Evolutionary conservation across 257 asterid genomes (phyloP).

Genomic region (Ilex aquifolium): DNA sequence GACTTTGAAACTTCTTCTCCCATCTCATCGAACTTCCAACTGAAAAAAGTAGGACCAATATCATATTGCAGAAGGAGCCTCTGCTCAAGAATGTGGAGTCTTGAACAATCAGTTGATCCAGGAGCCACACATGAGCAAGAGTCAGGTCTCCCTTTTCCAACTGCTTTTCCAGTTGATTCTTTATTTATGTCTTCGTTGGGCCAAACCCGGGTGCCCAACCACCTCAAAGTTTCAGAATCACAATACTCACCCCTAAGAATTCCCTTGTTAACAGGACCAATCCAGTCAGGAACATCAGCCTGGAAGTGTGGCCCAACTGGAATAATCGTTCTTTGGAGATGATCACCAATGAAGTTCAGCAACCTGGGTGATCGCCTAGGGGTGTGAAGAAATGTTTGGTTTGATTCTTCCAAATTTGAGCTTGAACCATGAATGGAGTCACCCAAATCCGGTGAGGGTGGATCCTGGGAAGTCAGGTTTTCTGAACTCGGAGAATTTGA

Average conservation of each 20-base stretch:
- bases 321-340: conserved; percentile 36
- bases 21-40: conserved; percentile 75
- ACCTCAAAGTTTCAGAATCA: conserved; percentile 39
- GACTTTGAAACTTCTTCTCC: conserved; percentile 53
- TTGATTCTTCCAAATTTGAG: conserved; percentile 18
- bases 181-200: conserved; percentile 25
- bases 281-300: conserved; percentile 65
- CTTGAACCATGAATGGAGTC: conserved; percentile 20
- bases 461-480: conserved; percentile 18
- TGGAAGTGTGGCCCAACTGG: conserved; percentile 86
- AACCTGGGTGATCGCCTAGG: conserved; percentile 37
- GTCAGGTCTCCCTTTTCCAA: conserved; percentile 57
- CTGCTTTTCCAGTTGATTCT: conserved; percentile 17
- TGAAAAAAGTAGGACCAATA: conserved; percentile 52
- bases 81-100: conserved; percentile 46
- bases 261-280: conserved; percentile 25
- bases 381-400: conserved; percentile 27
- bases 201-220: conserved; percentile 71
- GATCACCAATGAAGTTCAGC: conserved; percentile 33
- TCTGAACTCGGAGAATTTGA: conserved; percentile 39
- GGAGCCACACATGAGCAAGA: conserved; percentile 43
- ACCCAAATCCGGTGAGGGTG: conserved; percentile 11
- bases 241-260: conserved; percentile 11
- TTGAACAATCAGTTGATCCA: conserved; percentile 42
- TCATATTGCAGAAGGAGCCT: conserved; percentile 38